phyloP scores from a whole-genome alignment of 2,329 filamentous ascomycete genomes.

The Ophiostoma sp. region DNA sequence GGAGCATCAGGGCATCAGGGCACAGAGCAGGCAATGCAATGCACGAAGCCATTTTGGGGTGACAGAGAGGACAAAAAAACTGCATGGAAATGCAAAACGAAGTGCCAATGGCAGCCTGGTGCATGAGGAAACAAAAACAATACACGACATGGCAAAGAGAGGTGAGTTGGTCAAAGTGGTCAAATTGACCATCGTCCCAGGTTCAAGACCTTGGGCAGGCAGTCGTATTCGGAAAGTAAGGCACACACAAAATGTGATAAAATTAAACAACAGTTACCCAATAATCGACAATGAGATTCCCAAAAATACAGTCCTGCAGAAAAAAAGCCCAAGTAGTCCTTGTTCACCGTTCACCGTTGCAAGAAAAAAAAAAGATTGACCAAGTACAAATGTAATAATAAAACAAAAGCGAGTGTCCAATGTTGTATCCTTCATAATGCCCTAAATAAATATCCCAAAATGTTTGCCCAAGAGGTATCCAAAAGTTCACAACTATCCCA shows the following conservation, averaged over 20 bases:
- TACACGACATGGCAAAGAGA: neutral
- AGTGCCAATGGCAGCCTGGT: neutral
- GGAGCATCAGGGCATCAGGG: neutral
- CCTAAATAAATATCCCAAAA: neutral
- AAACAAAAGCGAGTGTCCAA: slow-evolving; percentile 11
- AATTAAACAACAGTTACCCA: neutral
- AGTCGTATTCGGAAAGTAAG: neutral
- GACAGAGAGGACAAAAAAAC: neutral
- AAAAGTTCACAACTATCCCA: neutral
- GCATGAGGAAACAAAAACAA: neutral
- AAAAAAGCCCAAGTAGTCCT: neutral
- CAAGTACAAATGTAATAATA: neutral
- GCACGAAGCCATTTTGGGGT: neutral
- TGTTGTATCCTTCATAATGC: neutral
- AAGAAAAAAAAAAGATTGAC: no score
- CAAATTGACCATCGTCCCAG: neutral
- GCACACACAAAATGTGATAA: neutral
- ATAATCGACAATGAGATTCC: neutral
- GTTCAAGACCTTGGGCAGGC: neutral
- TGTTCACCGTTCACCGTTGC: neutral
- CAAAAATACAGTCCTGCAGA: neutral
- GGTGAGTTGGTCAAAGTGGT: neutral
- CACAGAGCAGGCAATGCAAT: neutral
- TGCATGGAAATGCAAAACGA: neutral
- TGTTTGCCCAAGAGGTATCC: slow-evolving; percentile 4